Conservation (phyloP, 179 eudicot species). For the Beta lomatogona region DNA sequence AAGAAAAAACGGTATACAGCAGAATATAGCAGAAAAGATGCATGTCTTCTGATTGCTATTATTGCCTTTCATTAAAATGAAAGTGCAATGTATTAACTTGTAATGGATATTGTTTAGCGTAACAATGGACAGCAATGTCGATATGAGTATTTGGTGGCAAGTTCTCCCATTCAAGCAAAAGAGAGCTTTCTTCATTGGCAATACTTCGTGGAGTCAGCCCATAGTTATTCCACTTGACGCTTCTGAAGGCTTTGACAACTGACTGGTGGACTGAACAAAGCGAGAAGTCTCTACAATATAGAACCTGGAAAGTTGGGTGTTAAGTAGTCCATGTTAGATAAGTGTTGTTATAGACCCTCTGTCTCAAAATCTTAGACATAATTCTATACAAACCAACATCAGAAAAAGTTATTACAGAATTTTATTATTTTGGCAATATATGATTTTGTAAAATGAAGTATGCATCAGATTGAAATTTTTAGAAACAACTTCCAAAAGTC, state of each 20-base stretch:
- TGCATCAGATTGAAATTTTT: neutral
- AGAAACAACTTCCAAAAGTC: neutral
- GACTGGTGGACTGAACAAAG: constrained; percentile 59
- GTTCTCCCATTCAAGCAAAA: constrained; percentile 78
- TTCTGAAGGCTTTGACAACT: constrained; percentile 60
- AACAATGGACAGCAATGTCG: constrained; percentile 72
- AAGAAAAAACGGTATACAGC: constrained; percentile 42
- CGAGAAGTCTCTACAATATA: constrained; percentile 74
- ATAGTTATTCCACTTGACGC: constrained; percentile 73
- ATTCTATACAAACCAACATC: neutral
- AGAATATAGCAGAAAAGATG: constrained; percentile 8
- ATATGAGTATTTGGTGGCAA: constrained; percentile 61
- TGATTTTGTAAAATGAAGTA: neutral
- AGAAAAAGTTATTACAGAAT: neutral
- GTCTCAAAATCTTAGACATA: neutral
- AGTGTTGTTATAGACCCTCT: neutral
- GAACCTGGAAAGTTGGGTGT: constrained; percentile 46
- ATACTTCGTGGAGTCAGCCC: constrained; percentile 58
- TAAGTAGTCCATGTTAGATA: constrained; percentile 19
- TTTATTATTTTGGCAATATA: neutral
- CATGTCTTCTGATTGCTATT: constrained; percentile 44
- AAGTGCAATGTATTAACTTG: constrained; percentile 40
- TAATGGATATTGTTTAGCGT: constrained; percentile 73
- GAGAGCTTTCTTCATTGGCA: constrained; percentile 50
- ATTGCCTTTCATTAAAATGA: constrained; percentile 56